Evolutionary conservation across 2,329 filamentous ascomycete genomes (phyloP), one percentile per base, ranked within the genome.

Genomic region (Ceratocystiopsis sp.): DNA sequence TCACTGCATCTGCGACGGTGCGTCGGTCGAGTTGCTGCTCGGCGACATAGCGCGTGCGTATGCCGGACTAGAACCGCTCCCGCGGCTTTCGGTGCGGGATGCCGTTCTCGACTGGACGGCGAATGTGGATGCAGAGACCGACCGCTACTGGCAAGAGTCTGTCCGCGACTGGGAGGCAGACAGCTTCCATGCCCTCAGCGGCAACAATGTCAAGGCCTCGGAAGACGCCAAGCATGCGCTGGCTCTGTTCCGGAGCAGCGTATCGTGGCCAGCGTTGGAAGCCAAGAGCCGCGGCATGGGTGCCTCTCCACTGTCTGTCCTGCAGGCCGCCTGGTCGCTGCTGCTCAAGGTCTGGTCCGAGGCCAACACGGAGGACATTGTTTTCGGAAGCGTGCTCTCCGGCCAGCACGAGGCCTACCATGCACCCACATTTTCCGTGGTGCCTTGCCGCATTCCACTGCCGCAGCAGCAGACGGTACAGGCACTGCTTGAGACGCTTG

Each of bases 1-100:
- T 17, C 59, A 61, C 46, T 59, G 58, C 19, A 55, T 61, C 14
- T 60, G 59, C 38, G 58, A 61, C 38, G 59, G 58, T 37, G 57
- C 55, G 4, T 61, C 59, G 1, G 38, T 59, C 35, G 51, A 59
- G 39, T 47, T 59, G 7, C 54, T 61, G 6, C 48, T 60, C 8
- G 46, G 53, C 19, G 58, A 61, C 40, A 55, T 61, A 15, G 42
- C 46, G 15, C 47, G 51, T 14, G 42, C 46, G 17, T 52, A 51
- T 40, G 37, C 53, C 2, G 53, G 54, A 1, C 47, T 48, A 2
- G 21, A 37, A 4, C 37, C 40, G n/a, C 43, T 50, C 6, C 25
- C 43, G 2, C 46, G 52, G 33, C 46, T 41, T 12, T 41, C 42
- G 14, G 44, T 54, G 19, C 19, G 7, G 19, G 19, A 21, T 21